Evolutionary conservation across 2,329 filamentous ascomycete genomes (phyloP).

Genomic region (Blastomyces emzantsi): DNA sequence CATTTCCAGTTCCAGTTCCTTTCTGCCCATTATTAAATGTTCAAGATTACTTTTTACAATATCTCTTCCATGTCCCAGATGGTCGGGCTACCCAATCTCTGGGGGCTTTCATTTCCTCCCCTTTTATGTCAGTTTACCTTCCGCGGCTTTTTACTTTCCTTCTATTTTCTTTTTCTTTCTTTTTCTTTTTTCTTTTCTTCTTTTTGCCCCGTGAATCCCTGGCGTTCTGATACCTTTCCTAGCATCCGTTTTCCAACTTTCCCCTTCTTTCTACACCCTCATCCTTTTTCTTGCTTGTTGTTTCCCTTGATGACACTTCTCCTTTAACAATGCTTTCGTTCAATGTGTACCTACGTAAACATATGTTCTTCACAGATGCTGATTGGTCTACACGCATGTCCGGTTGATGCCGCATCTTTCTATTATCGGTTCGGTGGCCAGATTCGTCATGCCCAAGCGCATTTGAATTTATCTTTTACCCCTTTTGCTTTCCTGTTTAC

Average conservation of each 20-base stretch:
- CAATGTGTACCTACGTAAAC: neutral
- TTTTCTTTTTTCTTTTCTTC: neutral
- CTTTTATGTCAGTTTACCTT: neutral
- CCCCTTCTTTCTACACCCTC: neutral
- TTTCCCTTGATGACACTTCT: neutral
- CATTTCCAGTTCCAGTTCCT: conserved; percentile 12
- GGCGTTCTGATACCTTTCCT: neutral
- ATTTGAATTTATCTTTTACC: neutral
- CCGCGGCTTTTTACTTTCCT: neutral
- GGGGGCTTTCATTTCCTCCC: neutral
- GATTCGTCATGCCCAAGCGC: neutral
- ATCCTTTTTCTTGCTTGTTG: neutral
- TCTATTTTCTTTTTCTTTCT: neutral
- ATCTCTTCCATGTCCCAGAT: neutral
- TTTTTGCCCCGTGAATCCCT: neutral
- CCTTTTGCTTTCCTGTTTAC: neutral
- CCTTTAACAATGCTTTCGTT: neutral
- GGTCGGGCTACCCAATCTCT: neutral
- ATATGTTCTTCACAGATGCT: neutral
- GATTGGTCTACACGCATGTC: neutral
- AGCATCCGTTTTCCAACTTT: neutral
- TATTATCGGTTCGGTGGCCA: neutral
- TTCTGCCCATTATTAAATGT: conserved; percentile 10
- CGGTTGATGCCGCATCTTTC: neutral
- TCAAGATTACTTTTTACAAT: neutral